phyloP scores from a whole-genome alignment of 768 basidiomycete species.

The Hericium coralloides region DNA sequence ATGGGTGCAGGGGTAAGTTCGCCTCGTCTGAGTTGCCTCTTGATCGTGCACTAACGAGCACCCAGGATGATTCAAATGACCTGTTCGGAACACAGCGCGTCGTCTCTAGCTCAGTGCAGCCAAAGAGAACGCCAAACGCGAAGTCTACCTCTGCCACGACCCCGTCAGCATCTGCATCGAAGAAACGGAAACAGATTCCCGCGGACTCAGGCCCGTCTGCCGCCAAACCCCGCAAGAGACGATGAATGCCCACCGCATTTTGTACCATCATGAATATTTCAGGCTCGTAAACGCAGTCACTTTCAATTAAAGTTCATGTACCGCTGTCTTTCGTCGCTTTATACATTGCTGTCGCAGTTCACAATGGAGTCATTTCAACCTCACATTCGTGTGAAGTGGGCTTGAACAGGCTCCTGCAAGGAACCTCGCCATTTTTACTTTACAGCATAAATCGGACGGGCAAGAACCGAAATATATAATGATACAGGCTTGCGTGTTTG shows the following conservation, averaged over 20 bases:
- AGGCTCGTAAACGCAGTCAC: too few relatives aligned
- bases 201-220: background rate
- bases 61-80: constrained; percentile 34
- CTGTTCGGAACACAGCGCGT: constrained; percentile 22
- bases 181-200: background rate
- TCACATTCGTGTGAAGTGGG: too few relatives aligned
- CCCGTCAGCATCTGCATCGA: background rate
- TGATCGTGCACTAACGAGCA: background rate
- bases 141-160: constrained; percentile 2
- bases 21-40: constrained; percentile 1
- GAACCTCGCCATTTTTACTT: too few relatives aligned
- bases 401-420: too few relatives aligned
- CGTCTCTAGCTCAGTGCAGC: background rate
- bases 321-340: too few relatives aligned
- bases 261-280: too few relatives aligned
- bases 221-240: background rate
- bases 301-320: too few relatives aligned
- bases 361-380: too few relatives aligned
- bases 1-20: constrained; percentile 45
- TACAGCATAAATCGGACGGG: background rate
- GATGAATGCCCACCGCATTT: background rate
- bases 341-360: too few relatives aligned
- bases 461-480: background rate
- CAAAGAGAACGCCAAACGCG: constrained; percentile 6
- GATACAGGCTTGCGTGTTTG: background rate